A percentile compares a stretch with the other conserved stretches of the same genome.
These are phyloP conservation scores for Linnemannia schmuckeri DNA, from an alignment of 192 early-diverging fungal species.

Conservation along the genomic window DNA sequence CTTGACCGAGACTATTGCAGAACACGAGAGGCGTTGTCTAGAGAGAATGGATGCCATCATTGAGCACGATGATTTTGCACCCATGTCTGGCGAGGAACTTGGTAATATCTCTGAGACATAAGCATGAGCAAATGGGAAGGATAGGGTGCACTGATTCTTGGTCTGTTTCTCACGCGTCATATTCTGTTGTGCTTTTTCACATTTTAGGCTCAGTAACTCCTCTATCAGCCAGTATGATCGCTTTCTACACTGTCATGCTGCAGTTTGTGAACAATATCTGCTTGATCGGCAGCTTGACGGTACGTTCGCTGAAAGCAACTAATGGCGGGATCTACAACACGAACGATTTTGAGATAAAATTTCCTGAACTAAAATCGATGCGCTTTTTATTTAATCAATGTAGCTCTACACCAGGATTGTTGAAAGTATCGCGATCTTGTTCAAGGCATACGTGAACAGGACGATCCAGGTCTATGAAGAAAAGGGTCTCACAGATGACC, in stretches of 20 bases:
- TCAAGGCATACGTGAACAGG: conserved; percentile 71
- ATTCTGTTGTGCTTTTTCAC: background rate
- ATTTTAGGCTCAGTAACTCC: conserved; percentile 61
- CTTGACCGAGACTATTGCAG: conserved; percentile 75
- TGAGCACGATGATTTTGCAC: conserved; percentile 75
- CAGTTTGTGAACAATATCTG: conserved; percentile 81
- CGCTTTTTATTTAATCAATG: background rate
- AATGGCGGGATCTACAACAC: background rate
- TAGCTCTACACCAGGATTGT: conserved; percentile 83
- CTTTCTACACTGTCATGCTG: conserved; percentile 77
- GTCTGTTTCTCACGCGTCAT: background rate
- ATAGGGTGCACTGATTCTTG: background rate
- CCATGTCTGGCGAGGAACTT: conserved; percentile 67
- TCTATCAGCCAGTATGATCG: conserved; percentile 74
- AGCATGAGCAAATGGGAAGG: too few relatives aligned
- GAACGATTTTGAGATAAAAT: too few relatives aligned
- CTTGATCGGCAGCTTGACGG: conserved; percentile 75
- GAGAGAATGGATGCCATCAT: conserved; percentile 75
- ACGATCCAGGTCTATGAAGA: conserved; percentile 64
- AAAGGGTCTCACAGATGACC: conserved; percentile 48
- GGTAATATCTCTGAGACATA: conserved; percentile 32
- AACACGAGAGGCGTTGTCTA: conserved; percentile 74
- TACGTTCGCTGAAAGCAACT: conserved; percentile 33
- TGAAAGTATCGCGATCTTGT: conserved; percentile 71
- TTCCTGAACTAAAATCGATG: background rate